Base-by-base conservation (phyloP, 2,329 filamentous ascomycete species). In the Penicillium janthinellum region DNA sequence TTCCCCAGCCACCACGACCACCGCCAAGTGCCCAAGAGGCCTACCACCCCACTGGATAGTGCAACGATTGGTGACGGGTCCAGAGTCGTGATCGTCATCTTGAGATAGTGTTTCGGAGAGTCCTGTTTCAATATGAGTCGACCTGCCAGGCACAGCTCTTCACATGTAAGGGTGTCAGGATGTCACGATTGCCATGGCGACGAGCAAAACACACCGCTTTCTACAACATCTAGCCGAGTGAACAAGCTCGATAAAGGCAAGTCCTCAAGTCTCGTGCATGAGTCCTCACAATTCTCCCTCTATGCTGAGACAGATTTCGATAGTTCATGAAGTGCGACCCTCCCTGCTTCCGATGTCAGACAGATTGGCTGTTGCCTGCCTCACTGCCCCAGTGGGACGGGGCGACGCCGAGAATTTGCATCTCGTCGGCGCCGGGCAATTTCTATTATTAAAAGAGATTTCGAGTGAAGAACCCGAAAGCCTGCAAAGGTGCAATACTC, bases 1-100 rank as follows among this genome's bases (percentile, higher is more conserved):
- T 61, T 59, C 55, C 65, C 66, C 66, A 68, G 66, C 66, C 66
- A 68, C 66, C 65, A 28, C 54, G 55, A 61, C 60, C 60, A 64
- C 57, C 51, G 31, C 41, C 54, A 55, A 51, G 56, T 52, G 49
- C 52, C 49, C 62, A 61, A 57, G 44, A 42, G 56, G 47, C 20
- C 47, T 34, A 54, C 34, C 48, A 28, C 53, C 54, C 37, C 54
- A 35, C 50, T 48, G 42, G 39, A 41, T 34, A 52, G 44, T 56
- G 59, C 61, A 64, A 64, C 54, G 56, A 65, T 66, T 65, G 61
- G 60, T 54, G 25, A 66, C 54, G 45, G 58, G 57, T 10, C 57
- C 35, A 62, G 57, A 50, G 38, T 37, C n/a, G 37, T 53, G 62
- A 67, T 67, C 65, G 52, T 64, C 59, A 64, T 66, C 38, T 15